phyloP scores from a whole-genome alignment of 139 green algal genomes.

The Chlorella sp. region DNA sequence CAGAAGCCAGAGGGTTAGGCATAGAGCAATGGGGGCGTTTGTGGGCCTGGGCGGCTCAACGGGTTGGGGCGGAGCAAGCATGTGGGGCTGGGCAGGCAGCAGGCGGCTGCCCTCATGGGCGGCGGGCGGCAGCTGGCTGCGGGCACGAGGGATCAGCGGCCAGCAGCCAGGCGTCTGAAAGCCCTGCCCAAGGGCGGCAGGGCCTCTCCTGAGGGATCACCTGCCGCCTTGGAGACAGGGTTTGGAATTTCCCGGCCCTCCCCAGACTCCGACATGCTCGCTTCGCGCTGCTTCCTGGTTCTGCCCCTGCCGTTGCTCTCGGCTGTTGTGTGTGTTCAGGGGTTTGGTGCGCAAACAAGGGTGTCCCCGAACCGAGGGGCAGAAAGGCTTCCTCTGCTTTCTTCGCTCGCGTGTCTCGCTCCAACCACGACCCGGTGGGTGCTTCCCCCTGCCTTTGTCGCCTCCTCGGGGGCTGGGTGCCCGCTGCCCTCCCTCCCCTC shows the following conservation, averaged over 20 bases:
- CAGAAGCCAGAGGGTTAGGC: too few relatives aligned
- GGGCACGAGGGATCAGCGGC: neutral
- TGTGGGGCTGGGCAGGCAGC: neutral
- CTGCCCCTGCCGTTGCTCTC: neutral
- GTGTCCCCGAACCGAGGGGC: too few relatives aligned
- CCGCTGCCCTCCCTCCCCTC: too few relatives aligned
- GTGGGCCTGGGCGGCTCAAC: too few relatives aligned
- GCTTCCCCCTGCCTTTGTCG: too few relatives aligned
- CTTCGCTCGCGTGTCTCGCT: too few relatives aligned
- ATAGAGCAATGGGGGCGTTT: too few relatives aligned
- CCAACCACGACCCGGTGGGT: too few relatives aligned
- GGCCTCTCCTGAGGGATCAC: neutral
- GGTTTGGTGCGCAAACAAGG: too few relatives aligned
- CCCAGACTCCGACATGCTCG: neutral
- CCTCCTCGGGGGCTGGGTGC: too few relatives aligned
- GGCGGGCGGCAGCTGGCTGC: neutral
- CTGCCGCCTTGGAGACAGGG: slow-evolving; percentile 21
- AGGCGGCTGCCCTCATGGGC: neutral
- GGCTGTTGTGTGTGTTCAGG: neutral
- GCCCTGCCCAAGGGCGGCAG: neutral
- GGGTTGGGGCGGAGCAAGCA: too few relatives aligned
- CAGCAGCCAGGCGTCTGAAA: neutral
- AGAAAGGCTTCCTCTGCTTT: neutral
- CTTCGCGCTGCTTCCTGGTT: neutral
- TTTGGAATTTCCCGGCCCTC: slow-evolving; percentile 4